Conservation (phyloP, 2,329 filamentous ascomycete species). For the Chalara sp. region DNA sequence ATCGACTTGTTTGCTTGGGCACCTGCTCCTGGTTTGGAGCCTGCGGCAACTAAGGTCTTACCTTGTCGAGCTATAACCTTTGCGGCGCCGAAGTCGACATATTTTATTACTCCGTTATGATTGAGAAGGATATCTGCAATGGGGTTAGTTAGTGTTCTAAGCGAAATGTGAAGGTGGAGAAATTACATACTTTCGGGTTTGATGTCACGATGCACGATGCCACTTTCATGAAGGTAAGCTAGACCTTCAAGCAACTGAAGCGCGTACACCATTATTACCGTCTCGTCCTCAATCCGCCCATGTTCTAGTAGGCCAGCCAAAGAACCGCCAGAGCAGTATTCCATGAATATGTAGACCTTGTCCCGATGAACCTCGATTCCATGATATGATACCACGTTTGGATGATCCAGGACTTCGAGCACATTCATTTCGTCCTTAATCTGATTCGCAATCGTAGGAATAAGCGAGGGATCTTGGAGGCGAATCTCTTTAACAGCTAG, state of each 20-base stretch:
- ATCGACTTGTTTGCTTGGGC: conserved; percentile 77
- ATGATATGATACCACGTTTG: conserved; percentile 95
- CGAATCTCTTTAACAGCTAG: conserved; percentile 99
- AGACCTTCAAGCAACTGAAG: conserved; percentile 91
- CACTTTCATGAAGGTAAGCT: conserved; percentile 84
- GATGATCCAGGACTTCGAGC: conserved; percentile 89
- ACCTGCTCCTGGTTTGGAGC: conserved; percentile 39
- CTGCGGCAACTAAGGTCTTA: conserved; percentile 64
- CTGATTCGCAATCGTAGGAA: conserved; percentile 87
- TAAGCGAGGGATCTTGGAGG: conserved; percentile 90
- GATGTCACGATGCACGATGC: conserved; percentile 93
- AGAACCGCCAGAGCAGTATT: conserved; percentile 94
- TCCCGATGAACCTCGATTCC: conserved; percentile 97
- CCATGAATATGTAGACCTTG: conserved; percentile 99
- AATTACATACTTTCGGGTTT: conserved; percentile 86
- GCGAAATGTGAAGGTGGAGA: background rate
- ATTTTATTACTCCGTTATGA: conserved; percentile 97
- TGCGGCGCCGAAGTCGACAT: conserved; percentile 95
- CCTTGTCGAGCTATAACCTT: conserved; percentile 95
- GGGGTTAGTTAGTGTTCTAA: conserved; percentile 5
- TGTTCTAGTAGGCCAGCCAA: conserved; percentile 86
- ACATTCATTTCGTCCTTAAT: conserved; percentile 98
- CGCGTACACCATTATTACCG: conserved; percentile 94
- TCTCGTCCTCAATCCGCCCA: conserved; percentile 94
- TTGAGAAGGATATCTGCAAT: conserved; percentile 81